phyloP scores from a whole-genome alignment of 2,329 filamentous ascomycete genomes.

The Calonectria pseudoreteaudii region DNA sequence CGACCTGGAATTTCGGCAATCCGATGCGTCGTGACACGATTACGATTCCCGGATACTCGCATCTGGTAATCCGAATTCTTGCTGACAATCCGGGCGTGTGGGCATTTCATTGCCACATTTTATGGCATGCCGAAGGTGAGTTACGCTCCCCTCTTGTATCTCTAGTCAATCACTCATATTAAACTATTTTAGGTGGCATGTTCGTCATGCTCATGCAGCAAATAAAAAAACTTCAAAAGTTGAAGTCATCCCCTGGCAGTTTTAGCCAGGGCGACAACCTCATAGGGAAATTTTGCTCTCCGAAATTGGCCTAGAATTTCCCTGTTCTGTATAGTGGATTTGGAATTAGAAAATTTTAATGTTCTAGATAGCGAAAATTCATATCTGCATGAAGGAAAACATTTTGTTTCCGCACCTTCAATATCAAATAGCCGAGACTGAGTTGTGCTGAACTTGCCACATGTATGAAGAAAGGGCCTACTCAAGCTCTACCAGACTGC shows the following conservation, averaged over 20 bases:
- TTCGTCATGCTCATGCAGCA: slow-evolving; percentile 3
- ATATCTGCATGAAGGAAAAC: too few relatives aligned
- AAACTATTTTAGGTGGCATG: background rate
- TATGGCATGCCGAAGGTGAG: slow-evolving; percentile 60
- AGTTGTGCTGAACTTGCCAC: too few relatives aligned
- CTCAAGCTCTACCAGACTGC: too few relatives aligned
- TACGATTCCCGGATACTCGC: slow-evolving; percentile 59
- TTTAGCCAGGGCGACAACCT: background rate
- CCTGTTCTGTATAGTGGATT: background rate
- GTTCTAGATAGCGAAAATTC: background rate
- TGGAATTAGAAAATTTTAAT: background rate
- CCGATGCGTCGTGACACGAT: slow-evolving; percentile 49
- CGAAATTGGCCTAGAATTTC: background rate
- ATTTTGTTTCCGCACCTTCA: background rate
- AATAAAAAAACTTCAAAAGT: background rate
- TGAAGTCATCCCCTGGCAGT: background rate
- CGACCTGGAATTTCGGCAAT: slow-evolving; percentile 27
- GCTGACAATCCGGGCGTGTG: slow-evolving; percentile 65
- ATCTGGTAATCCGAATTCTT: slow-evolving; percentile 59
- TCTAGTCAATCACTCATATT: background rate
- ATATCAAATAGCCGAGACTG: background rate
- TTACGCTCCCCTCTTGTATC: too few relatives aligned
- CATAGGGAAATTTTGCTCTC: background rate
- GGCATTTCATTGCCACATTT: slow-evolving; percentile 65
- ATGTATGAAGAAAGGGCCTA: too few relatives aligned